These are phyloP conservation scores for Erodium chrysanthum DNA, from an alignment of 441 rosid genomes.

Conservation along the genomic window DNA sequence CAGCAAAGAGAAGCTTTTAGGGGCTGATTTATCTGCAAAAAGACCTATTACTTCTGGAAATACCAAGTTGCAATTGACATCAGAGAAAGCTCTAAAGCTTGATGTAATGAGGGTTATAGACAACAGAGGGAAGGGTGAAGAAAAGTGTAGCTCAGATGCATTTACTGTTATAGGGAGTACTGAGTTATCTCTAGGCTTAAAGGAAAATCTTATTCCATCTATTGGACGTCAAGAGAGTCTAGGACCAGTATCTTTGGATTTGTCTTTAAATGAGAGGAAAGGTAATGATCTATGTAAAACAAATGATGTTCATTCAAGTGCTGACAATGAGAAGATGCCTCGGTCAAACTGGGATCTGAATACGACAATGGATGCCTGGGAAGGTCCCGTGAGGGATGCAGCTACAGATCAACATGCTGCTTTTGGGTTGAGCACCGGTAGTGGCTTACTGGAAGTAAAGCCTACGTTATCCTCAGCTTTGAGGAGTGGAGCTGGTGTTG, in stretches of 20 bases:
- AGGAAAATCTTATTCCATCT: constrained; percentile 19
- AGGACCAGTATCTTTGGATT: constrained; percentile 37
- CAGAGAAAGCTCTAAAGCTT: constrained; percentile 20
- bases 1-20: constrained; percentile 21
- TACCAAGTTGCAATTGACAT: constrained; percentile 29
- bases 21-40: constrained; percentile 16
- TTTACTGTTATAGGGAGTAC: constrained; percentile 20
- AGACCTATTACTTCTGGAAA: constrained; percentile 11
- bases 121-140: constrained; percentile 22
- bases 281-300: constrained; percentile 19
- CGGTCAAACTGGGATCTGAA: constrained; percentile 80
- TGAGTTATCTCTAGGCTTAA: constrained; percentile 30
- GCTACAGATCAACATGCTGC: constrained; percentile 24
- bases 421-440: constrained; percentile 20
- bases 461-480: constrained; percentile 21
- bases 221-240: constrained; percentile 22
- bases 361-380: constrained; percentile 82
- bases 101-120: constrained; percentile 18
- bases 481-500: constrained; percentile 12
- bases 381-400: constrained; percentile 30
- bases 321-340: constrained; percentile 17
- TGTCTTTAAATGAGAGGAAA: constrained; percentile 42
- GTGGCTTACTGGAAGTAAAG: constrained; percentile 24
- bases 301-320: constrained; percentile 21
- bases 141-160: constrained; percentile 17